These are phyloP conservation scores for Perkinsus olseni DNA, from an alignment of 169 alveolate genomes.

Conservation along the genomic window DNA sequence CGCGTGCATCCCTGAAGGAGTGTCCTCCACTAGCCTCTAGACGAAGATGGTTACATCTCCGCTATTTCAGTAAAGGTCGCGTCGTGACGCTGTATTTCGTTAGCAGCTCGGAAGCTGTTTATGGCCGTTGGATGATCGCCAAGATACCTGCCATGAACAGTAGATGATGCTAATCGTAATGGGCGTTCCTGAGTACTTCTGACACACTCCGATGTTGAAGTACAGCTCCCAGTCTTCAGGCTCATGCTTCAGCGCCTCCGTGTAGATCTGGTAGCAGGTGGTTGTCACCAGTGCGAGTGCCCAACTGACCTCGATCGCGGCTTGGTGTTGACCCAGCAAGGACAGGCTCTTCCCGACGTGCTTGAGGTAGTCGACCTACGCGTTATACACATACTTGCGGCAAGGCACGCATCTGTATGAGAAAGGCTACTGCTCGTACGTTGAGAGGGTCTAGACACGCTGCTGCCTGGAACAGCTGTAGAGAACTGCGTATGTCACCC, in stretches of 20 bases:
- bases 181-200: constrained; percentile 43
- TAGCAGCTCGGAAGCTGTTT: constrained; percentile 47
- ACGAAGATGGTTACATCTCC: constrained; percentile 15
- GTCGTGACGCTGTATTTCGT: constrained; percentile 57
- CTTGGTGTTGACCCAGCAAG: constrained; percentile 55
- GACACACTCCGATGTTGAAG: constrained; percentile 60
- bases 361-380: constrained; percentile 45
- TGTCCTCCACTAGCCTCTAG: not conserved
- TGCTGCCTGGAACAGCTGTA: constrained; percentile 50
- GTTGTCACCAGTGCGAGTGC: not conserved
- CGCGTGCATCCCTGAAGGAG: constrained; percentile 18
- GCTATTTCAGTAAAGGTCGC: constrained; percentile 59
- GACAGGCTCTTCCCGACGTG: constrained; percentile 52
- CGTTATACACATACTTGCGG: constrained; percentile 18
- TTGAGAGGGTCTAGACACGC: not conserved
- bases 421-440: not conserved
- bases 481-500: constrained; percentile 51
- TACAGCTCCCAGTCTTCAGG: constrained; percentile 68
- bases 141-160: not conserved
- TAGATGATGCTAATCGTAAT: not conserved
- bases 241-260: constrained; percentile 52
- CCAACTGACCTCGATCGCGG: constrained; percentile 51
- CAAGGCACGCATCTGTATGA: constrained; percentile 18
- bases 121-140: constrained; percentile 45
- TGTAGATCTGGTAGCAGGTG: constrained; percentile 14